A percentile compares a stretch with the other conserved stretches of the same genome.
Evolutionary conservation across 352 stramenopile species (phyloP).

Genomic region (Phytopythium boreale): DNA sequence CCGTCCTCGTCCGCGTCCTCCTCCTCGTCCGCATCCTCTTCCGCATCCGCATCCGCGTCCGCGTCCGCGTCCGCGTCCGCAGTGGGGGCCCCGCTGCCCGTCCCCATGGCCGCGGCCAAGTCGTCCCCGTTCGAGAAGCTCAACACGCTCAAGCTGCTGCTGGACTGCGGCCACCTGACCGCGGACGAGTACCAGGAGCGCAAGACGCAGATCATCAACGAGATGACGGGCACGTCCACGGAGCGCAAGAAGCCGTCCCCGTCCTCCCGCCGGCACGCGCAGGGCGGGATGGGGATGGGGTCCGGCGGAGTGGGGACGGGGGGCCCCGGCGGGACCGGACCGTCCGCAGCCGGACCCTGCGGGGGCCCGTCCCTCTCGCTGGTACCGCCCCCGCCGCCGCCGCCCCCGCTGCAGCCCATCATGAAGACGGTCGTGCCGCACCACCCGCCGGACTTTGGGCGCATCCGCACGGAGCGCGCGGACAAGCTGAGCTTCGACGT

Average conservation of each 20-base stretch:
- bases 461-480: constrained; percentile 57
- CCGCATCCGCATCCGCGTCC: neutral
- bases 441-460: constrained; percentile 57
- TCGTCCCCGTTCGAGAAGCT: constrained; percentile 80
- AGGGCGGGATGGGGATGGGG: no score
- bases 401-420: constrained; percentile 49
- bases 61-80: neutral
- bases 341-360: neutral
- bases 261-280: neutral
- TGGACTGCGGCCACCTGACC: constrained; percentile 76
- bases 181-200: constrained; percentile 78
- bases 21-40: neutral
- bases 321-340: no score
- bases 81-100: neutral
- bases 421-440: constrained; percentile 83
- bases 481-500: constrained; percentile 85
- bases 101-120: neutral
- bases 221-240: constrained; percentile 79
- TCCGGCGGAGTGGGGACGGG: no score
- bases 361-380: constrained; percentile 10
- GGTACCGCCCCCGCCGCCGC: neutral
- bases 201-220: constrained; percentile 87
- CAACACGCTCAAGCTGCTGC: constrained; percentile 79
- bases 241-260: constrained; percentile 21
- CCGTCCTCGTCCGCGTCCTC: neutral